Percentiles rank a stretch among this genome's conserved stretches.
Conservation (phyloP, 106 monocot genomes). For the Posidonia australis region DNA sequence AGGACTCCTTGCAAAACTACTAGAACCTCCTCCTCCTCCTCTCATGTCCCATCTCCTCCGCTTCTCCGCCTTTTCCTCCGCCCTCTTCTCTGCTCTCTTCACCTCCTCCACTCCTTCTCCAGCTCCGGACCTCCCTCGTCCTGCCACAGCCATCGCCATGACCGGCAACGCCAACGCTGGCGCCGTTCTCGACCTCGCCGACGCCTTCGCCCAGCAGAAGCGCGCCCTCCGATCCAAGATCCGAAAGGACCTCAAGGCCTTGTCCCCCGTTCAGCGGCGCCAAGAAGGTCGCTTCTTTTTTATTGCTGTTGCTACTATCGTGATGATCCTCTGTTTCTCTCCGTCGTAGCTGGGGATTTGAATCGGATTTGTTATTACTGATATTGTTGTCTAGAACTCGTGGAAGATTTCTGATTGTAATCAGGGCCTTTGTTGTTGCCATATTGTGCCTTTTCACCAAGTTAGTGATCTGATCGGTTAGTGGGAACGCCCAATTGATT, state of each 20-base stretch:
- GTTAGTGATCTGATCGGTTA: not conserved
- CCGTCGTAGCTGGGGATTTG: not conserved
- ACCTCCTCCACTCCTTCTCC: not conserved
- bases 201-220: constrained; percentile 5
- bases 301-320: not conserved
- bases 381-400: too few relatives aligned
- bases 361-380: too few relatives aligned
- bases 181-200: not conserved
- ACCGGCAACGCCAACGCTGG: not conserved
- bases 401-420: not conserved
- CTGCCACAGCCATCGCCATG: not conserved
- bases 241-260: constrained; percentile 12
- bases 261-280: constrained; percentile 7
- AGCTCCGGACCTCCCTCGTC: not conserved
- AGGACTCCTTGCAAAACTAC: too few relatives aligned
- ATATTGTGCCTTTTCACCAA: not conserved
- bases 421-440: not conserved
- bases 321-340: too few relatives aligned
- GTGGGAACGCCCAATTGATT: not conserved
- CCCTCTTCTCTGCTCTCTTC: not conserved
- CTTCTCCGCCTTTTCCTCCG: not conserved
- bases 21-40: too few relatives aligned
- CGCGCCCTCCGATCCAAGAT: constrained; percentile 13
- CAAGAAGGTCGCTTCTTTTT: constrained; percentile 12
- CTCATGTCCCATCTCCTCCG: not conserved